phyloP scores from a whole-genome alignment of 257 asterid genomes.

The Agastache rugosa region DNA sequence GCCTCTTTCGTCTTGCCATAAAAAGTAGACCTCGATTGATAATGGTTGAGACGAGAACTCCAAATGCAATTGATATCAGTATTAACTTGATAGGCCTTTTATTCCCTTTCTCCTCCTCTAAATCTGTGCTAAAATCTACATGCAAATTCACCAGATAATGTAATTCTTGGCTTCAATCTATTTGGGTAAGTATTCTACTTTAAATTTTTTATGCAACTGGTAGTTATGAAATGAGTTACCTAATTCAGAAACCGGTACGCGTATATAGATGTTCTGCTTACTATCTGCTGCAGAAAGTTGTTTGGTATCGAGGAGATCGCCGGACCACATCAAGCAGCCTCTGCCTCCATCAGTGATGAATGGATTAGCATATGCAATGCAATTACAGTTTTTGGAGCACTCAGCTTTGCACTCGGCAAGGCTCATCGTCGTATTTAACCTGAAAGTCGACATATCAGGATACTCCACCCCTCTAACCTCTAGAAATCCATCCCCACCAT shows the following conservation, averaged over 20 bases:
- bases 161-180: too few relatives aligned
- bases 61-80: slow-evolving; percentile 29
- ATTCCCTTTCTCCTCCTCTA: slow-evolving; percentile 7
- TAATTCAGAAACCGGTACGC: slow-evolving; percentile 29
- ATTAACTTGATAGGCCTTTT: slow-evolving; percentile 17
- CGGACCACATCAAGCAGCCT: slow-evolving; percentile 44
- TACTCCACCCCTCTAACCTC: slow-evolving; percentile 30
- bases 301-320: slow-evolving; percentile 38
- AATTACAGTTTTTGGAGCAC: slow-evolving; percentile 41
- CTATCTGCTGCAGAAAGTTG: slow-evolving; percentile 11
- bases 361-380: slow-evolving; percentile 46
- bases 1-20: slow-evolving; percentile 18
- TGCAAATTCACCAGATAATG: not conserved
- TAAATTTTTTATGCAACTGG: not conserved
- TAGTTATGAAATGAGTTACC: not conserved
- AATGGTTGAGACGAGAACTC: slow-evolving; percentile 20
- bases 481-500: slow-evolving; percentile 30
- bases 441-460: slow-evolving; percentile 28
- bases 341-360: slow-evolving; percentile 31
- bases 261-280: slow-evolving; percentile 29
- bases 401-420: slow-evolving; percentile 37
- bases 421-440: slow-evolving; percentile 33
- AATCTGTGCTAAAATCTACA: slow-evolving; percentile 12
- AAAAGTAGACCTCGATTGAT: slow-evolving; percentile 14
- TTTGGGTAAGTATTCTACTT: too few relatives aligned